A percentile compares a stretch with the other conserved stretches of the same genome.
phyloP scores from a whole-genome alignment of 2,329 filamentous ascomycete genomes.

The Penicillium sp. region DNA sequence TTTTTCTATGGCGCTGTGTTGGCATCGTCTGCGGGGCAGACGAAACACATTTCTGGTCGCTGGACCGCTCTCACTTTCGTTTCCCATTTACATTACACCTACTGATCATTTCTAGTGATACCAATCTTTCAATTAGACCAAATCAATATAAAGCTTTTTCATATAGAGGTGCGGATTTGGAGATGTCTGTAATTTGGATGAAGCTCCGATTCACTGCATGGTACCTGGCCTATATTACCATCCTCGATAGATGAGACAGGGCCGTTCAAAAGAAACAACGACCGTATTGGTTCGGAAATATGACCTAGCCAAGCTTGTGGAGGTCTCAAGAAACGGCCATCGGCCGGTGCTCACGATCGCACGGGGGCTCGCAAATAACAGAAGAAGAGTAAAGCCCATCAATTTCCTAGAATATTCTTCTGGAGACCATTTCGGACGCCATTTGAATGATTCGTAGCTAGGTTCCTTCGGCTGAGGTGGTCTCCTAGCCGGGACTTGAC shows the following conservation, averaged over 20 bases:
- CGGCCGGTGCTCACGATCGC: too few species aligned
- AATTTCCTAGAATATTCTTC: too few species aligned
- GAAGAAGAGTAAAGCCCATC: too few species aligned
- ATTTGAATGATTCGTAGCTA: too few species aligned
- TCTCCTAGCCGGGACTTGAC: too few species aligned
- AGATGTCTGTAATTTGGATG: background rate
- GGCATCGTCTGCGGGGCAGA: constrained; percentile 11
- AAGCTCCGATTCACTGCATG: background rate
- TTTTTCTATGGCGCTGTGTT: constrained; percentile 8
- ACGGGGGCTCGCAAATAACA: too few species aligned
- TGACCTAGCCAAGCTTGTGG: too few species aligned
- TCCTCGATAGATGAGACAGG: background rate
- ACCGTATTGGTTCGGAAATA: too few species aligned
- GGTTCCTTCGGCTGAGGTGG: too few species aligned
- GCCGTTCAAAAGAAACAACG: background rate
- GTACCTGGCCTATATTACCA: background rate
- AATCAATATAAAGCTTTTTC: background rate
- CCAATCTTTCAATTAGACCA: background rate
- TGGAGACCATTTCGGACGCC: too few species aligned
- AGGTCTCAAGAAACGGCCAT: too few species aligned
- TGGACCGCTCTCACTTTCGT: background rate
- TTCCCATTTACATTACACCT: background rate
- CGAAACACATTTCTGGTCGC: background rate
- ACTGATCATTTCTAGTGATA: background rate
- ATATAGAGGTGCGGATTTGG: background rate